A percentile compares a stretch with the other conserved stretches of the same genome.
Evolutionary conservation across 805 yeast genomes (phyloP).

Genomic region (Hanseniaspora meyeri): DNA sequence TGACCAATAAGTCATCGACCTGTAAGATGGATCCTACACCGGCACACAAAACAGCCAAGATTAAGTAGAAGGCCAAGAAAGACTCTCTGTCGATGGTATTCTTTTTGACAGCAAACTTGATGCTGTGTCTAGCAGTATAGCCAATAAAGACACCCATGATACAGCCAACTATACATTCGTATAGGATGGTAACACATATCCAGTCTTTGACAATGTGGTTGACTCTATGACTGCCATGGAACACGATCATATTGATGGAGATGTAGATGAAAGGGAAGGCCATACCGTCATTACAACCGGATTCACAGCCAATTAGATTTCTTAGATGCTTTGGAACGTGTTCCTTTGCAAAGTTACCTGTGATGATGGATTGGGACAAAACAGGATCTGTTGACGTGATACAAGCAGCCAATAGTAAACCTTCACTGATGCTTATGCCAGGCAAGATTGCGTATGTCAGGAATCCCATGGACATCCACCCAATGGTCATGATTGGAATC

Average conservation of each 20-base stretch:
- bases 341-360: conserved; percentile 69
- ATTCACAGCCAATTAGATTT: conserved; percentile 63
- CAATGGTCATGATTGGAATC: conserved; percentile 79
- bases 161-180: conserved; percentile 73
- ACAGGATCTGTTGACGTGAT: conserved; percentile 94
- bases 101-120: conserved; percentile 57
- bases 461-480: conserved; percentile 75
- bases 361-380: conserved; percentile 88
- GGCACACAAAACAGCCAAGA: conserved; percentile 71
- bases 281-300: conserved; percentile 91
- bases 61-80: conserved; percentile 70
- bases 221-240: conserved; percentile 33
- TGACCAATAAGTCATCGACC: conserved; percentile 74
- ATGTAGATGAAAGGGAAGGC: conserved; percentile 81
- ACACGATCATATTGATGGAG: conserved; percentile 54
- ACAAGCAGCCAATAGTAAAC: conserved; percentile 69
- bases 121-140: conserved; percentile 52
- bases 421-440: conserved; percentile 54
- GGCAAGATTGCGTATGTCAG: conserved; percentile 72
- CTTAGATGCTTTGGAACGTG: conserved; percentile 71
- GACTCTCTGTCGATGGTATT: conserved; percentile 78
- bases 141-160: conserved; percentile 66
- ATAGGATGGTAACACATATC: conserved; percentile 62
- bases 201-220: conserved; percentile 66
- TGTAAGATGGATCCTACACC: conserved; percentile 84